Percentiles rank a stretch among this genome's conserved stretches.
These are phyloP conservation scores for Pichia nanzhaoensis DNA, from an alignment of 805 yeast species.

Conservation along the genomic window DNA sequence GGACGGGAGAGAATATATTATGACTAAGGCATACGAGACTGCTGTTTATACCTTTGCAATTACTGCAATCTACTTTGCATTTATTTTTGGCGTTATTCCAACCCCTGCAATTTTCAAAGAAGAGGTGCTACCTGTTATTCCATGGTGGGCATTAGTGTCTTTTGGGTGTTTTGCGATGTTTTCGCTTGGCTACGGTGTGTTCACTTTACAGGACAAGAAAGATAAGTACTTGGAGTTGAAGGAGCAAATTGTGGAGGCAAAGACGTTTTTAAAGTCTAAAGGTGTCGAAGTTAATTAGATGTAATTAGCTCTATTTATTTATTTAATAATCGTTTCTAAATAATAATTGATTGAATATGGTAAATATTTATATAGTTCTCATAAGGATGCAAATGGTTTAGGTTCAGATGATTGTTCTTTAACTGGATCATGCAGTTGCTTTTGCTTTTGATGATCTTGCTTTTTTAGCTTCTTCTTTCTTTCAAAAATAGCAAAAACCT, in stretches of 20 bases:
- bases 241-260: slow-evolving; percentile 56
- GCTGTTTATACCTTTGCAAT: slow-evolving; percentile 38
- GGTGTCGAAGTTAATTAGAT: slow-evolving; percentile 44
- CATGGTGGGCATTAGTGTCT: slow-evolving; percentile 63
- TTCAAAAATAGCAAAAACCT: slow-evolving; percentile 81
- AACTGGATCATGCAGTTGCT: background rate
- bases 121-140: slow-evolving; percentile 58
- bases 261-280: slow-evolving; percentile 45
- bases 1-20: slow-evolving; percentile 17
- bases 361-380: background rate
- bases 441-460: background rate
- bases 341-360: background rate
- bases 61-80: slow-evolving; percentile 48
- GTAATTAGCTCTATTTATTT: background rate
- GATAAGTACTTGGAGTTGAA: slow-evolving; percentile 58
- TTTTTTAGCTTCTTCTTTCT: slow-evolving; percentile 45
- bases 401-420: background rate
- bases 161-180: slow-evolving; percentile 66
- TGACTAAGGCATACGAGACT: slow-evolving; percentile 68
- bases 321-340: background rate
- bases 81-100: slow-evolving; percentile 49
- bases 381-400: background rate
- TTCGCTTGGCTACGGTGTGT: slow-evolving; percentile 61
- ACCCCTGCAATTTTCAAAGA: slow-evolving; percentile 39
- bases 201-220: slow-evolving; percentile 64